phyloP scores from a whole-genome alignment of 345 rosid genomes.

The Corchorus capsularis region DNA sequence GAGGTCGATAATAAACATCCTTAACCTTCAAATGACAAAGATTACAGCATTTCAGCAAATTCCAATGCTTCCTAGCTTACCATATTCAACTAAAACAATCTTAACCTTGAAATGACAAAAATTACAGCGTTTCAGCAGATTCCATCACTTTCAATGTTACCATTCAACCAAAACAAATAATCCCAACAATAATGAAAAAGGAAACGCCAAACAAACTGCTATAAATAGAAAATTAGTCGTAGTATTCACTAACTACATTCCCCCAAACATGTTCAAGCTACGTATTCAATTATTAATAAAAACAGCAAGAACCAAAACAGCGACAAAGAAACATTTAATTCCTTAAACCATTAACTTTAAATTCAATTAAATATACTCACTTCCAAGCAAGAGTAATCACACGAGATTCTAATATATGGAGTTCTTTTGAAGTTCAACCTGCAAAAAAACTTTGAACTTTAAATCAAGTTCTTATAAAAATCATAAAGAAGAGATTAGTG shows the following conservation, averaged over 20 bases:
- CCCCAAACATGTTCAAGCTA: slow-evolving; percentile 1
- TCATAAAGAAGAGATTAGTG: not conserved
- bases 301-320: not conserved
- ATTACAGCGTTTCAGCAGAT: slow-evolving; percentile 19
- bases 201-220: not conserved
- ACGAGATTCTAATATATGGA: slow-evolving; percentile 33
- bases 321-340: not conserved
- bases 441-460: slow-evolving; percentile 15
- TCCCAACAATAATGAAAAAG: not conserved
- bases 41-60: slow-evolving; percentile 20
- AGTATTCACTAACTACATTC: not conserved
- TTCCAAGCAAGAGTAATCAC: slow-evolving; percentile 72
- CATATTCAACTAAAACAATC: slow-evolving; percentile 40
- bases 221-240: not conserved
- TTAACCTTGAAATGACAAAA: slow-evolving; percentile 42
- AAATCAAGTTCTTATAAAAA: not conserved
- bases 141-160: slow-evolving; percentile 9
- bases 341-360: not conserved
- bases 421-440: slow-evolving; percentile 36
- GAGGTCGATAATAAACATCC: slow-evolving; percentile 76
- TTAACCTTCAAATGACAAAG: slow-evolving; percentile 42
- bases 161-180: slow-evolving; percentile 8
- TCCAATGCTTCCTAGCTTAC: slow-evolving; percentile 4
- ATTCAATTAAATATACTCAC: slow-evolving; percentile 30
- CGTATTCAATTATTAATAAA: not conserved